Evolutionary conservation across 768 basidiomycete genomes (phyloP), one percentile per base, ranked within the genome.

Genomic region (Mycena sanguinolenta): DNA sequence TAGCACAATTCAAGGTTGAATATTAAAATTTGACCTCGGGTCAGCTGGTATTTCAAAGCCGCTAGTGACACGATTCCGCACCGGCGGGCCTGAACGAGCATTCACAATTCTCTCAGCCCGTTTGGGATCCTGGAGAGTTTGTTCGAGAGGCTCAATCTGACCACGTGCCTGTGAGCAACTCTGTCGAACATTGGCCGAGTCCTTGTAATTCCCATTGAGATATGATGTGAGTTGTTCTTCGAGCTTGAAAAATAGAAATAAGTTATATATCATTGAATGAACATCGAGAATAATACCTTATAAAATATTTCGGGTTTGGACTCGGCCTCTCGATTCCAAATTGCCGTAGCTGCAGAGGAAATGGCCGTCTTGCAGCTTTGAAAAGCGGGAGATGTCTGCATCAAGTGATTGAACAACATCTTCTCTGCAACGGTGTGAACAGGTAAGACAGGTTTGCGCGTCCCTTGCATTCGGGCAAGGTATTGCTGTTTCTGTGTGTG

Each of bases 401-500:
- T 69, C 4, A 69, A 32, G 13, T 53, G 34, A 12, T 23, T 21
- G 49, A 69, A 69, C n/a, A 69, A 57, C 8, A n/a, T 36, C 17
- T 50, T 38, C 34, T 69, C 67, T 4, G 34, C 36, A 2, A 5
- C 10, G 32, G 6, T 34, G 32, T 57, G 21, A 28, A 69, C 38
- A 12, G 67, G 59, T 8, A 69, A 39, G 21, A 69, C 53, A 3
- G 59, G 36, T 25, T 69, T 59, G 17, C 59, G 21, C 17, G 66
- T 68, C 3, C 57, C 58, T 27, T 66, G 65, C 10, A 63, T 44
- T 3, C 38, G 38, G 21, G 70, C 59, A 21, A 71, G 52, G 54
- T 60, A 55, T 14, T 27, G 52, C 23, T 71, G 70, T 1, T n/a
- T n/a, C n/a, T n/a, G n/a, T n/a, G n/a, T n/a, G n/a, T n/a, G n/a